A percentile compares a stretch with the other conserved stretches of the same genome.
phyloP scores from a whole-genome alignment of 495 filamentous ascomycete species.

The Barbatosphaeria neglecta region DNA sequence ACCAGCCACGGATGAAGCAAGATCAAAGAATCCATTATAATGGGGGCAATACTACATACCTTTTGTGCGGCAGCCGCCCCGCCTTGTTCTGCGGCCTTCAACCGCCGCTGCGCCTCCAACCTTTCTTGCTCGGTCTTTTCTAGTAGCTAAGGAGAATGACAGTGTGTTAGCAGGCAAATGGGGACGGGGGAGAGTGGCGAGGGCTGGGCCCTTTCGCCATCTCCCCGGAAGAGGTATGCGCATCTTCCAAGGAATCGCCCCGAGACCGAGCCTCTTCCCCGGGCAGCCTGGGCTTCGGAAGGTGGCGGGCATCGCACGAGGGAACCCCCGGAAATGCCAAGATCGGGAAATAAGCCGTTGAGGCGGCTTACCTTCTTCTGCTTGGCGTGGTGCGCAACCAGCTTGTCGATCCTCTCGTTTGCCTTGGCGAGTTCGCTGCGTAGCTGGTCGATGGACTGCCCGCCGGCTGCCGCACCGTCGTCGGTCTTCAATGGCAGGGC shows the following conservation, averaged over 20 bases:
- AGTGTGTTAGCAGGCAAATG: no score
- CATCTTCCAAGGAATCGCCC: not conserved
- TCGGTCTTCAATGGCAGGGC: constrained; percentile 10
- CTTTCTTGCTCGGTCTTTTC: constrained; percentile 38
- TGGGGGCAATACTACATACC: constrained; percentile 20
- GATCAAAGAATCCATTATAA: constrained; percentile 2
- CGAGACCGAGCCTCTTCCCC: not conserved
- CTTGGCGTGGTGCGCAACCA: constrained; percentile 31
- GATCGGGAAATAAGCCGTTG: constrained; percentile 1
- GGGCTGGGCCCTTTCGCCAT: no score
- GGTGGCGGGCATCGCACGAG: not conserved
- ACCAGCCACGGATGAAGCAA: not conserved
- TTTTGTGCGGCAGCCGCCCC: constrained; percentile 33
- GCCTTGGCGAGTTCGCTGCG: constrained; percentile 12
- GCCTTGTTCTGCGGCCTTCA: constrained; percentile 33
- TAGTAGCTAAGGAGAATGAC: constrained; percentile 24
- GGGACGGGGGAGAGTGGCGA: no score
- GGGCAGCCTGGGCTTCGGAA: not conserved
- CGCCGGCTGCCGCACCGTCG: constrained; percentile 1
- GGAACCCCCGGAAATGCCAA: not conserved
- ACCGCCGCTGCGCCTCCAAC: constrained; percentile 32
- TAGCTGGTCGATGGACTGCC: not conserved
- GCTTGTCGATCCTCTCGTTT: constrained; percentile 38
- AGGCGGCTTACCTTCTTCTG: constrained; percentile 32
- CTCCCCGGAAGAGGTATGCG: no score